Evolutionary conservation across 1,139 yeast genomes (phyloP).

Genomic region (Arxiozyma bovina): DNA sequence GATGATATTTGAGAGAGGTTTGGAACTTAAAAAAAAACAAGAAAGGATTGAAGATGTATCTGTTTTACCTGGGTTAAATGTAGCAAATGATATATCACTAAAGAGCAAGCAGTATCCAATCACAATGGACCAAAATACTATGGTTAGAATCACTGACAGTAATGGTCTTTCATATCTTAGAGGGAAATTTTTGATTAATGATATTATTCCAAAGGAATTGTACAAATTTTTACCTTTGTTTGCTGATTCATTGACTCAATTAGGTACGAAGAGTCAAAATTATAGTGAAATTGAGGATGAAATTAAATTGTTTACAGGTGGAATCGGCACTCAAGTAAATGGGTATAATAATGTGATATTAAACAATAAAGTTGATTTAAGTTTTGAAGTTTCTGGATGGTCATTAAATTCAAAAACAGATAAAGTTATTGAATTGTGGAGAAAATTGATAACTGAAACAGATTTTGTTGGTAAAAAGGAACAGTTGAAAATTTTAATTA

Average conservation of each 20-base stretch:
- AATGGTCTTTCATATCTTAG: slow-evolving; percentile 69
- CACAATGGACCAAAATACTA: slow-evolving; percentile 22
- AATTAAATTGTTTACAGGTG: slow-evolving; percentile 79
- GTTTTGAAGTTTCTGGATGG: slow-evolving; percentile 45
- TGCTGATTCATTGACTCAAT: slow-evolving; percentile 67
- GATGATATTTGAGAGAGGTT: slow-evolving; percentile 52
- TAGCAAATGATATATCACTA: slow-evolving; percentile 57
- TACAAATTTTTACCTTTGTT: slow-evolving; percentile 70
- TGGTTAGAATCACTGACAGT: slow-evolving; percentile 47
- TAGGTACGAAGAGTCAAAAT: slow-evolving; percentile 64
- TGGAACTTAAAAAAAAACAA: slow-evolving; percentile 53
- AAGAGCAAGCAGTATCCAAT: slow-evolving; percentile 38
- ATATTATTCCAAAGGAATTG: slow-evolving; percentile 49
- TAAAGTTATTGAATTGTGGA: slow-evolving; percentile 57
- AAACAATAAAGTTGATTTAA: slow-evolving; percentile 7
- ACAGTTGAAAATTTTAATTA: slow-evolving; percentile 65
- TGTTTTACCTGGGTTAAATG: slow-evolving; percentile 66
- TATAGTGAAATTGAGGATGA: slow-evolving; percentile 81
- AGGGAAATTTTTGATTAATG: slow-evolving; percentile 46
- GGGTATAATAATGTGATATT: slow-evolving; percentile 46
- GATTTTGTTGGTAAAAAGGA: slow-evolving; percentile 56
- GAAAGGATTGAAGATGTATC: slow-evolving; percentile 62
- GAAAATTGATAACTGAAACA: slow-evolving; percentile 59
- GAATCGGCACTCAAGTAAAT: slow-evolving; percentile 53
- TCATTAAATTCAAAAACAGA: slow-evolving; percentile 59